phyloP scores from a whole-genome alignment of 441 rosid genomes.

The Monsonia emarginata region DNA sequence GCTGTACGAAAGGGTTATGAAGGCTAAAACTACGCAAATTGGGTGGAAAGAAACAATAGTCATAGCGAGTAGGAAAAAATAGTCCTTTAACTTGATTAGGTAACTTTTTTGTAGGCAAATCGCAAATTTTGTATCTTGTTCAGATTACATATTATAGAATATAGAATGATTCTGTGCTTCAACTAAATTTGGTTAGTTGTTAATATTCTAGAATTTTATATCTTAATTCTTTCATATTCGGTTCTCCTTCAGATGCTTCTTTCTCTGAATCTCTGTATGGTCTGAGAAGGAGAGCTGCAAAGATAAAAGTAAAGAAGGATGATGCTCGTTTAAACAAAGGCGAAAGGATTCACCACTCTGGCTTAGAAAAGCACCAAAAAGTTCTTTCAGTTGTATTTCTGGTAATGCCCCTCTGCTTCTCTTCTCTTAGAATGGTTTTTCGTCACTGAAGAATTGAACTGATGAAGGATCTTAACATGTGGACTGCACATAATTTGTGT shows the following conservation, averaged over 20 bases:
- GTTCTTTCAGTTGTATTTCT: conserved; percentile 77
- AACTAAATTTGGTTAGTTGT: neutral
- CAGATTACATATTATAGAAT: too few species aligned
- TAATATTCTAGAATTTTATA: neutral
- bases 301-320: conserved; percentile 43
- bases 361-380: conserved; percentile 69
- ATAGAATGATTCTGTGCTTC: neutral
- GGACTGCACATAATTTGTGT: conserved; percentile 18
- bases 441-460: neutral
- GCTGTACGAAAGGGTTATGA: neutral
- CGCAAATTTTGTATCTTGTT: neutral
- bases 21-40: neutral
- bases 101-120: neutral
- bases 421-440: conserved; percentile 1
- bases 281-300: conserved; percentile 74
- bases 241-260: conserved; percentile 65
- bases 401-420: conserved; percentile 37
- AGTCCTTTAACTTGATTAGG: neutral
- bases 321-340: conserved; percentile 28
- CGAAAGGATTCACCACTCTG: conserved; percentile 54
- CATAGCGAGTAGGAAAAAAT: neutral
- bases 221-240: conserved; percentile 9
- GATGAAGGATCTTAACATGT: conserved; percentile 22
- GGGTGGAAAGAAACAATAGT: neutral
- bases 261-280: conserved; percentile 93